Conservation (phyloP, 345 rosid genomes). For the Noccaea bulbosa region DNA sequence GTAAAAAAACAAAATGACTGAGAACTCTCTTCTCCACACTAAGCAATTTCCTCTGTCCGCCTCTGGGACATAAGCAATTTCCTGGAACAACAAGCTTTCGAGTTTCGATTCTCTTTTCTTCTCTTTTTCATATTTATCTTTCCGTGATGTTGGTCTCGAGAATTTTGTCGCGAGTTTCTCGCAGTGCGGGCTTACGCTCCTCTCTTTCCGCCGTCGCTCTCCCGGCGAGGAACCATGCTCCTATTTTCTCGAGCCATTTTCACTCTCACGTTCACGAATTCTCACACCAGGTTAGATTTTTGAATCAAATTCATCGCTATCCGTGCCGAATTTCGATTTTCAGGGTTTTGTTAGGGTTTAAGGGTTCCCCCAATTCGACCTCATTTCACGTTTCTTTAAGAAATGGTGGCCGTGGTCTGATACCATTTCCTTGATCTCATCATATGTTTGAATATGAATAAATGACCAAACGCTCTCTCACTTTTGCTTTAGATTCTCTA, state of each 20-base stretch:
- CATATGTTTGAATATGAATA: slow-evolving; percentile 15
- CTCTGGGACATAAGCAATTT: slow-evolving; percentile 2
- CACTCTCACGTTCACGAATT: slow-evolving; percentile 45
- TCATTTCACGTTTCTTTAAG: slow-evolving; percentile 8
- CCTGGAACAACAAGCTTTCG: slow-evolving; percentile 22
- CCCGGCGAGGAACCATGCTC: slow-evolving; percentile 43
- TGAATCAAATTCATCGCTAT: not conserved
- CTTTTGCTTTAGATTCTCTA: slow-evolving; percentile 30
- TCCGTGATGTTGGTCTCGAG: slow-evolving; percentile 55
- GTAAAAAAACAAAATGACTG: not conserved
- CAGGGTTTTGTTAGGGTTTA: slow-evolving; percentile 61
- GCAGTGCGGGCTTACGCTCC: slow-evolving; percentile 54
- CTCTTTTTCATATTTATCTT: slow-evolving; percentile 46
- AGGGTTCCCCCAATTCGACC: slow-evolving; percentile 26
- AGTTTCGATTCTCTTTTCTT: slow-evolving; percentile 4
- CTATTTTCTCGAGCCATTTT: slow-evolving; percentile 42
- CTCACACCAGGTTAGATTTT: slow-evolving; percentile 49
- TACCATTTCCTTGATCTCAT: slow-evolving; percentile 5
- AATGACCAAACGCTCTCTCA: not conserved
- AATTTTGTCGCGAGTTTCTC: slow-evolving; percentile 59
- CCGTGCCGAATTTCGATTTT: not conserved
- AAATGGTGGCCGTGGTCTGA: slow-evolving; percentile 2
- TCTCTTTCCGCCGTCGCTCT: slow-evolving; percentile 51
- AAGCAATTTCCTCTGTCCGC: not conserved
- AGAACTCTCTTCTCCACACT: not conserved